A percentile compares a stretch with the other conserved stretches of the same genome.
Conservation (phyloP, 1,284 basidiomycete species). For the Fistulina hepatica region DNA sequence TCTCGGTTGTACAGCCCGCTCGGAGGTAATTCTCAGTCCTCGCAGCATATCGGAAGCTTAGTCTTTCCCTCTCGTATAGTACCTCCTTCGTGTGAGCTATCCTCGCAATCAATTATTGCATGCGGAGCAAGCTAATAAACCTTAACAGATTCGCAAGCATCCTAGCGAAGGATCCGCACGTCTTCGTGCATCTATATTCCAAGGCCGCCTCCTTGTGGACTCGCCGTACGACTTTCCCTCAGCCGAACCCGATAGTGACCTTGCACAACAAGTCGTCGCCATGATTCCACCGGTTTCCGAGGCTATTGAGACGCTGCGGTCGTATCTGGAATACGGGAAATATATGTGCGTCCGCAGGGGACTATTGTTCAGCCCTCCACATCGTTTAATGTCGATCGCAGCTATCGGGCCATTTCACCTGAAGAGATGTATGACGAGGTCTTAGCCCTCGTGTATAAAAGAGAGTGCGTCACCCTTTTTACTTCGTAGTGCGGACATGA, state of each 20-base stretch:
- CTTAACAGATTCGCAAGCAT: neutral
- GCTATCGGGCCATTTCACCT: constrained; percentile 19
- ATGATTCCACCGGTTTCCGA: constrained; percentile 40
- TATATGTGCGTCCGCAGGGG: constrained; percentile 37
- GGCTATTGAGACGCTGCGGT: constrained; percentile 41
- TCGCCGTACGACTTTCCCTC: neutral
- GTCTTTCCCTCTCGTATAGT: too few species aligned
- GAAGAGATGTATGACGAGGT: constrained; percentile 42
- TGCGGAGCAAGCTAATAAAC: constrained; percentile 36
- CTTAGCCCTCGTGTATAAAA: constrained; percentile 33
- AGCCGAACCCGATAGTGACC: constrained; percentile 21
- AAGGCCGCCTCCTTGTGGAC: too few species aligned
- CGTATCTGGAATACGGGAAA: constrained; percentile 43
- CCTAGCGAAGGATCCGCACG: neutral
- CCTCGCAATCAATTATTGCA: constrained; percentile 27
- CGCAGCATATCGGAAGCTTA: too few species aligned
- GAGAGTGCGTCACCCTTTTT: constrained; percentile 25
- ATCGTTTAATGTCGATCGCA: neutral
- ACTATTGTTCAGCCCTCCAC: neutral
- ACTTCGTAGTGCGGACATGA: constrained; percentile 7
- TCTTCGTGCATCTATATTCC: too few species aligned
- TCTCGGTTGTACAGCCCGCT: constrained; percentile 50
- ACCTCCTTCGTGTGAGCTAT: neutral
- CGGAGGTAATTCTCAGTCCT: too few species aligned
- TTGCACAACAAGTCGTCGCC: constrained; percentile 30